Evolutionary conservation across 371 early-diverging fungal species (phyloP), one percentile per base, ranked within the genome.

Genomic region (Mucor plumbeus): DNA sequence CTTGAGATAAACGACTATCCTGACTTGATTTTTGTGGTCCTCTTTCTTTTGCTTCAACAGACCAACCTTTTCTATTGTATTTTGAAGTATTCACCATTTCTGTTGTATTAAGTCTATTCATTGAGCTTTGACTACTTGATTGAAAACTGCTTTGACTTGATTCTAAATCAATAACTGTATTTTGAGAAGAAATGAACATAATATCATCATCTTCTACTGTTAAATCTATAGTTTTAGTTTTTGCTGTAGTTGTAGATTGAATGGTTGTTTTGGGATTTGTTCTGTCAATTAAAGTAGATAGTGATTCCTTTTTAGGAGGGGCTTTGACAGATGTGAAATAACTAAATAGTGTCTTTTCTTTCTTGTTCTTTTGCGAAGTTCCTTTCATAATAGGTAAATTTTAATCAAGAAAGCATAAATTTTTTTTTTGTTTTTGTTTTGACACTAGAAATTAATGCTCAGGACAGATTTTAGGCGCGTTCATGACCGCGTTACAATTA

Each of bases 21-120:
- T 68, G 69, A 15, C 73, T 72, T 4, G 69, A 68, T n/a, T 21
- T 11, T 35, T 43, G 44, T 4, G 69, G 69, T 0, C 64, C 68
- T 0, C 21, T n/a, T 40, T 61, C 35, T n/a, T 57, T 61, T 34
- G 55, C 50, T 44, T 65, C 15, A 0, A 34, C 40, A 14, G 63
- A 59, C 66, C 65, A 65, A 5, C 41, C 65, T 48, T 65, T 70
- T 31, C 33, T 62, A 11, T 68, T 65, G 56, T 53, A 72, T 65
- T 62, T 65, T 9, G 63, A 65, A 11, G 44, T 65, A 26, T 68
- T 72, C 2, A 15, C 68, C 38, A 72, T 61, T 15, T 62, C 62
- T 36, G 47, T 50, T 31, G 63, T 17, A 9, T 63, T 39, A 7
- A 50, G 34, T 34, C 19, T 34, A 14, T 33, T 17, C 3, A 26